A percentile compares a stretch with the other conserved stretches of the same genome.
Conservation (phyloP, 371 early-diverging fungal genomes). For the Mucor circinelloides region DNA sequence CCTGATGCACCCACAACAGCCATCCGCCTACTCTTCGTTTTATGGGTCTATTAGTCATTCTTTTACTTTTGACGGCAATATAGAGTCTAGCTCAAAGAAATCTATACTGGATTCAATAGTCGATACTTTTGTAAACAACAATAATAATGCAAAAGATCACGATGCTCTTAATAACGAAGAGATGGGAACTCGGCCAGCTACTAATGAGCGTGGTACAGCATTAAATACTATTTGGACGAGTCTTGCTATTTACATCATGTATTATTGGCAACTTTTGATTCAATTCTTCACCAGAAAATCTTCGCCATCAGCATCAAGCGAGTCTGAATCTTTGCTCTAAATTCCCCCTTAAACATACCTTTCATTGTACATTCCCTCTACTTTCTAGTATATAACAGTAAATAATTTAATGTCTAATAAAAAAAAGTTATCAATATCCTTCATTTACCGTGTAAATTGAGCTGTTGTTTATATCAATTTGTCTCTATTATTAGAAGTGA, state of each 20-base stretch:
- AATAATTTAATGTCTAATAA: no score
- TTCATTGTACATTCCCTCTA: conserved; percentile 1
- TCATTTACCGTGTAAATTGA: no score
- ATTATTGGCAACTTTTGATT: background rate
- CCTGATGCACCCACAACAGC: conserved; percentile 5
- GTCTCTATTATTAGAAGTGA: no score
- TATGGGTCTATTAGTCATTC: conserved; percentile 1
- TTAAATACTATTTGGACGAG: conserved; percentile 5
- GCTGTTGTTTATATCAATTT: no score
- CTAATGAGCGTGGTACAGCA: background rate
- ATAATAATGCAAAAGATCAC: conserved; percentile 5
- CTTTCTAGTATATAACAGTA: background rate
- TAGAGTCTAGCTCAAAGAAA: background rate
- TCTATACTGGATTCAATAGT: background rate
- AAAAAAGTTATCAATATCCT: no score
- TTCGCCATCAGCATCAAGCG: background rate
- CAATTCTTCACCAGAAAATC: background rate
- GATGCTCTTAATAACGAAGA: background rate
- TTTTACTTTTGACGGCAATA: background rate
- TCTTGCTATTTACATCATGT: background rate
- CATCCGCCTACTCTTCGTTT: background rate
- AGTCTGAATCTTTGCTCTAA: background rate
- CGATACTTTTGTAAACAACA: background rate
- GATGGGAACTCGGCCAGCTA: conserved; percentile 4
- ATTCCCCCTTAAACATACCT: background rate